Base-by-base conservation (phyloP, 306 rosid species). In the Astragalus glycyphyllos region DNA sequence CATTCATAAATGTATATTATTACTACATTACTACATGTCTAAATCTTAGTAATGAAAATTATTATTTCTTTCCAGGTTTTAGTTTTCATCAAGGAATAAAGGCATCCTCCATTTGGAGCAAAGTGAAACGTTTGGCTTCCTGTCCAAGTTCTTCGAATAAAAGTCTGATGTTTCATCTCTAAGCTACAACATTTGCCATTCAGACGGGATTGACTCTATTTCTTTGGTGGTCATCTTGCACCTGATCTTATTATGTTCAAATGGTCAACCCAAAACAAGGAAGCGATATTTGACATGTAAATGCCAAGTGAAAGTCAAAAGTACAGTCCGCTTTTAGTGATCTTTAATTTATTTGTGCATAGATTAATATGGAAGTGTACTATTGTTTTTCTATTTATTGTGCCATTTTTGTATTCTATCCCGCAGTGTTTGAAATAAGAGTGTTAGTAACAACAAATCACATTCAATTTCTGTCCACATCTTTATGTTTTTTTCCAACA, bases 21-120 rank as follows among this genome's bases (percentile, higher is more conserved):
- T 0, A 4, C 16, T 45, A 7, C 54, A 12, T 7, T 0, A 4
- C 16, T 45, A 10, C 54, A 35, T n/a, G 31, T 7, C 56, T 71
- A 4, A 56, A 68, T 55, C 14, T 49, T 62, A 79, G n/a, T 60
- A 58, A 55, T 68, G 63, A 29, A 37, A 37, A 5, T 53, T 56
- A 4, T 13, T 58, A 29, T 6, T 35, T 40, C 26, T 11, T 70
- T 72, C 20, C 96, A 93, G 98, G 92, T 88, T 85, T 51, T 85
- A 78, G 86, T 83, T 83, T 87, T 77, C 60, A 49, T 70, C 60
- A 74, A 57, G 80, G 57, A 93, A 93, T 93, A 93, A 93, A 88
- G 75, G 79, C 76, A 84, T 82, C 73, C 88, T 83, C 79, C 80
- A 34, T 75, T 40, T 56, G 79, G 75, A 81, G 67, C 72, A 76